A percentile compares a stretch with the other conserved stretches of the same genome.
Conservation (phyloP, 495 filamentous ascomycete species). For the Echria macrotheca region DNA sequence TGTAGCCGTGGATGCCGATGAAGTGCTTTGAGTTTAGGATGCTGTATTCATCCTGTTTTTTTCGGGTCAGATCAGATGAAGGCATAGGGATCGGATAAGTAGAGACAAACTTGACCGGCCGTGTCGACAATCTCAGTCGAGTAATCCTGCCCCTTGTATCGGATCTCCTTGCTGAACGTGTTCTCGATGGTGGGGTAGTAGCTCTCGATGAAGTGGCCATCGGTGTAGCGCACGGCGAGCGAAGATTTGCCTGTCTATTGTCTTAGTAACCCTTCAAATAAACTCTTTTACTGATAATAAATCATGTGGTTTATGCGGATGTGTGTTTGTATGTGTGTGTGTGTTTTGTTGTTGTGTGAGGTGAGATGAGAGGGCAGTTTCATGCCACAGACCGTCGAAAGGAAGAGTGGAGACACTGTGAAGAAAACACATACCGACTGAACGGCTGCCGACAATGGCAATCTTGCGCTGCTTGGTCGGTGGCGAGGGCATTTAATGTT, state of each 20-base stretch:
- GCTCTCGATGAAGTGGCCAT: conserved; percentile 95
- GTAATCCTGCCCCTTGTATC: conserved; percentile 84
- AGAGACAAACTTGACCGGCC: conserved; percentile 74
- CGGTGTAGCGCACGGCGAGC: conserved; percentile 94
- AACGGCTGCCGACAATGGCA: conserved; percentile 94
- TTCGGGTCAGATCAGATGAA: not conserved
- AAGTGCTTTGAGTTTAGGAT: conserved; percentile 98
- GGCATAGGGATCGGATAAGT: not conserved
- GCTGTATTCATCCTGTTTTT: conserved; percentile 84
- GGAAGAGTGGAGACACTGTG: not conserved
- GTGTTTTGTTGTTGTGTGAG: no score
- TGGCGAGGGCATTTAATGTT: conserved; percentile 58
- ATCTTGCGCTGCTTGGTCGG: conserved; percentile 95
- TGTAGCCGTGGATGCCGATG: conserved; percentile 98
- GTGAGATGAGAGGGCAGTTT: no score
- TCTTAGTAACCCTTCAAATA: not conserved
- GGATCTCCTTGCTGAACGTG: conserved; percentile 93
- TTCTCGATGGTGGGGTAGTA: conserved; percentile 99
- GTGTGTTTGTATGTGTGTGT: no score
- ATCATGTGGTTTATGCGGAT: no score
- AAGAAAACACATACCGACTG: conserved; percentile 67
- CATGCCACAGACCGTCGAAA: no score
- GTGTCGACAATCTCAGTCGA: conserved; percentile 98
- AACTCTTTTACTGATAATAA: no score
- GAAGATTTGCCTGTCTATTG: conserved; percentile 82